Conservation (phyloP, 768 basidiomycete species). For the Kondoa subrosea region DNA sequence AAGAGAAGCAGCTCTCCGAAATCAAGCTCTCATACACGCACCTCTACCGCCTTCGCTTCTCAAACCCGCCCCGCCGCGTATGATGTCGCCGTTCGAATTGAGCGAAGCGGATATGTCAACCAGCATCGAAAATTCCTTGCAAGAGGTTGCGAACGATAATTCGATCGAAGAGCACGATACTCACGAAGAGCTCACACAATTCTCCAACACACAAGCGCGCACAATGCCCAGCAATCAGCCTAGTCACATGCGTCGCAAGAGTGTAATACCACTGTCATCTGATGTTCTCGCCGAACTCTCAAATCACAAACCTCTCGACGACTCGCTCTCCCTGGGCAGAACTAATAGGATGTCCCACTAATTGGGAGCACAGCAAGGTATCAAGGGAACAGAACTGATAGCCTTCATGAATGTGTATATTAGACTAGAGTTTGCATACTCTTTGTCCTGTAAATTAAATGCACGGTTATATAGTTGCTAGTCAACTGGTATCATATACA, state of each 20-base stretch:
- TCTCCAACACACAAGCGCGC: background rate
- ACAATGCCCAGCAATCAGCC: background rate
- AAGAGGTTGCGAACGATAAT: background rate
- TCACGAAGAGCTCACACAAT: background rate
- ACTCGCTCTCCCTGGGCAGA: too few species aligned
- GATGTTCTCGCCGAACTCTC: slow-evolving; percentile 28
- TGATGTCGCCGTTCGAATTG: slow-evolving; percentile 34
- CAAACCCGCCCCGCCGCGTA: slow-evolving; percentile 37
- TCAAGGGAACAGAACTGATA: too few species aligned
- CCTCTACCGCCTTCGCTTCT: slow-evolving; percentile 35
- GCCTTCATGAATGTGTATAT: too few species aligned
- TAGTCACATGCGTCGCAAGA: slow-evolving; percentile 42
- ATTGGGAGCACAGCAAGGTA: too few species aligned
- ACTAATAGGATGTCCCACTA: too few species aligned
- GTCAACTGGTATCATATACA: too few species aligned
- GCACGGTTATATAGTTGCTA: too few species aligned
- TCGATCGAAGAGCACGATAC: background rate
- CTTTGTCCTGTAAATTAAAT: too few species aligned
- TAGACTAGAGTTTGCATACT: too few species aligned
- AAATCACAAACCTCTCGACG: too few species aligned
- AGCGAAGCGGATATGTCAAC: slow-evolving; percentile 48
- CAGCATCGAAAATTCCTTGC: slow-evolving; percentile 33
- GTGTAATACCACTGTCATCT: slow-evolving; percentile 52
- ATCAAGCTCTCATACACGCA: slow-evolving; percentile 22
- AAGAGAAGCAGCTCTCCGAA: slow-evolving; percentile 56